These are phyloP conservation scores for Pugionium cornutum DNA, from an alignment of 345 rosid genomes.

Conservation along the genomic window DNA sequence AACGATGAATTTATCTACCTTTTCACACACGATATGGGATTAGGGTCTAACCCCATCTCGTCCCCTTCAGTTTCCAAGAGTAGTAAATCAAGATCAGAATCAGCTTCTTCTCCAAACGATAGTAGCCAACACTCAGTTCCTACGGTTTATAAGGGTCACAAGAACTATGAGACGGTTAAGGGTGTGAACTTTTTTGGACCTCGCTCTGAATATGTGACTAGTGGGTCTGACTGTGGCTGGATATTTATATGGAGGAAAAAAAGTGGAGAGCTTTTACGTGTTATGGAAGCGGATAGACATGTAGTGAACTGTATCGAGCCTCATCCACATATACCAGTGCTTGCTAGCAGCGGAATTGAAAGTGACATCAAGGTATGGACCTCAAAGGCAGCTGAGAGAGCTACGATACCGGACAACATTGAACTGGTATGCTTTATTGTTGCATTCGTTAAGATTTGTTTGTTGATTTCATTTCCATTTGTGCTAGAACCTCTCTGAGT, in stretches of 20 bases:
- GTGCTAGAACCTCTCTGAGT: background rate
- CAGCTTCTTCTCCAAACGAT: slow-evolving; percentile 31
- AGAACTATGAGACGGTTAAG: slow-evolving; percentile 71
- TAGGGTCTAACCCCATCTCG: slow-evolving; percentile 54
- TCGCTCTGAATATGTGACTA: slow-evolving; percentile 78
- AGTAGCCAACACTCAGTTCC: slow-evolving; percentile 40
- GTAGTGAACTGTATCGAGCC: slow-evolving; percentile 83
- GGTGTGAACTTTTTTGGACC: slow-evolving; percentile 92
- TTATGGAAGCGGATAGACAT: slow-evolving; percentile 73
- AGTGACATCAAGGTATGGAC: slow-evolving; percentile 87
- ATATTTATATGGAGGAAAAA: slow-evolving; percentile 91
- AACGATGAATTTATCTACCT: slow-evolving; percentile 76
- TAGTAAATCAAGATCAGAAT: slow-evolving; percentile 41
- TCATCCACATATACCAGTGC: slow-evolving; percentile 71
- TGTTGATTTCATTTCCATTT: background rate
- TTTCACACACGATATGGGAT: slow-evolving; percentile 71
- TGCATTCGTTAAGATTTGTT: background rate
- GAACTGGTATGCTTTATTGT: slow-evolving; percentile 55
- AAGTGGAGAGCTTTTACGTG: slow-evolving; percentile 73
- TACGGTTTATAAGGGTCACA: slow-evolving; percentile 77
- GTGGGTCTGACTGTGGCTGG: slow-evolving; percentile 97
- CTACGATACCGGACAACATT: slow-evolving; percentile 63
- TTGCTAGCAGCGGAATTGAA: slow-evolving; percentile 90
- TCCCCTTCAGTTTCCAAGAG: slow-evolving; percentile 23
- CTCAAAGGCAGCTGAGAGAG: slow-evolving; percentile 64